Evolutionary conservation across 495 filamentous ascomycete genomes (phyloP), one percentile per base, ranked within the genome.

Genomic region (Penicillium silybi): DNA sequence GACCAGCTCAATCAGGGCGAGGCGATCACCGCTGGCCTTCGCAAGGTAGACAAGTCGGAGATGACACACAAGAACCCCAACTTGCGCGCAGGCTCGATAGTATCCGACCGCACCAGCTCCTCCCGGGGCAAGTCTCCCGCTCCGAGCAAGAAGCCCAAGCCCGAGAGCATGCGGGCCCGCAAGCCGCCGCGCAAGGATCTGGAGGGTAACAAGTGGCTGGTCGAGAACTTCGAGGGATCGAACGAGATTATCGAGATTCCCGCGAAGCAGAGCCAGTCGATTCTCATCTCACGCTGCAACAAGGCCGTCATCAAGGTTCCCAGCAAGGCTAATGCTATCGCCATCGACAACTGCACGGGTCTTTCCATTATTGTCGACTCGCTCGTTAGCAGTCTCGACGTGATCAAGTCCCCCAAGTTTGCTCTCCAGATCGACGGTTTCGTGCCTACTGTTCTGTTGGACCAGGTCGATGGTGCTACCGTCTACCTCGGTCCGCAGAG

Each of bases 41-140:
- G 86, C 47, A 99, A 96, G 74, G 93, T 99, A 23, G 90, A 96
- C 71, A 89, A 85, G 61, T 90, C 85, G 18, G 72, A 96, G 63
- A 96, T 96, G 91, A 97, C 93, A 41, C 93, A 99, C 76, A 97
- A 97, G 76, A 99, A 99, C 72, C 93, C 95, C n/a, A 81, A 82
- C 18, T 77, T 99, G 20, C 85, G 93, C 34, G 82, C 86, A 11
- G 75, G 79, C 45, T 86, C 85, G 8, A 80, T 81, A 10, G 90
- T 91, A 6, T 69, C 75, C 6, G 74, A 70, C 23, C 72, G 79
- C 51, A 82, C 78, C 39, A 78, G 75, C 37, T 54, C 67, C 17
- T 52, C 52, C 22, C 80, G 88, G 16, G 80, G 78, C 25, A 95
- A 91, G 79, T 90, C 85, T 26, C 90, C 90, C 1, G 88, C 86